phyloP scores from a whole-genome alignment of 768 basidiomycete species.

The Lactifluus piperatus region DNA sequence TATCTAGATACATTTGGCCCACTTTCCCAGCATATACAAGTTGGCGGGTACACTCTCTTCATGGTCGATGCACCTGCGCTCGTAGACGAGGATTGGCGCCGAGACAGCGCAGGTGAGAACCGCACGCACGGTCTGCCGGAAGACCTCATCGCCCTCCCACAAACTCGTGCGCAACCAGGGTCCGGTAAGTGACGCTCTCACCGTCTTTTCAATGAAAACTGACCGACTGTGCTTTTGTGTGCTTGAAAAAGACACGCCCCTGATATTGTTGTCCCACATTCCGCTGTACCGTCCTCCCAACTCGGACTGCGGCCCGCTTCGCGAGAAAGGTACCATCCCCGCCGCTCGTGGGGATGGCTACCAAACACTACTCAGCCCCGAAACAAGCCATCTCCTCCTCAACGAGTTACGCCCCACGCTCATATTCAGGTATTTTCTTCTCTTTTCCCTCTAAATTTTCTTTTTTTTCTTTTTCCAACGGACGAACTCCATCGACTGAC shows the following conservation, averaged over 20 bases:
- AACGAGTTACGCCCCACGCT: slow-evolving; percentile 52
- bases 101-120: slow-evolving; percentile 32
- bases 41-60: slow-evolving; percentile 66
- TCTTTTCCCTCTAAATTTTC: neutral
- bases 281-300: slow-evolving; percentile 71
- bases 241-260: neutral
- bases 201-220: slow-evolving; percentile 25
- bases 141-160: slow-evolving; percentile 6
- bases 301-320: slow-evolving; percentile 63
- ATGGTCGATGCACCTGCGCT: slow-evolving; percentile 68
- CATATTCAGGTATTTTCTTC: slow-evolving; percentile 58
- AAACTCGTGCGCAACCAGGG: neutral
- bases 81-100: slow-evolving; percentile 62
- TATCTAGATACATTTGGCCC: slow-evolving; percentile 73
- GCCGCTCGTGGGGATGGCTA: slow-evolving; percentile 74
- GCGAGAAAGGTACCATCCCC: slow-evolving; percentile 67
- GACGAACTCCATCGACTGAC: neutral
- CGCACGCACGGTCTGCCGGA: slow-evolving; percentile 38
- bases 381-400: slow-evolving; percentile 59
- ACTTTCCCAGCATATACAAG: slow-evolving; percentile 49
- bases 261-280: slow-evolving; percentile 60
- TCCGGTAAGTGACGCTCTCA: neutral
- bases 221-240: neutral
- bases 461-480: neutral
- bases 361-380: slow-evolving; percentile 71